These are phyloP conservation scores for Helotiales sp. DNA, from an alignment of 2,329 filamentous ascomycete genomes.

Conservation along the genomic window DNA sequence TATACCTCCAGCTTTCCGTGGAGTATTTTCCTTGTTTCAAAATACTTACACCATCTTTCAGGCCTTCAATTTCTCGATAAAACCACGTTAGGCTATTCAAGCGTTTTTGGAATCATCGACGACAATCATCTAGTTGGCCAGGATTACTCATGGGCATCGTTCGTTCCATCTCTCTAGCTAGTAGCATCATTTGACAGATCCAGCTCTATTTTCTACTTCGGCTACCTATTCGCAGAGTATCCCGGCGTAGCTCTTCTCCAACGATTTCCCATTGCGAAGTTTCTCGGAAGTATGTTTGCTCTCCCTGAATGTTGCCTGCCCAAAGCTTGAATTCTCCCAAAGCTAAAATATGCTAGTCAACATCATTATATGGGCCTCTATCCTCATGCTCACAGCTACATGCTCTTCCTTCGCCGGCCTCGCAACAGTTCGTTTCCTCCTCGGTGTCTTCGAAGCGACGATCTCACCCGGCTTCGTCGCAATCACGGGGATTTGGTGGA, in stretches of 20 bases:
- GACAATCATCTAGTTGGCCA: constrained; percentile 37
- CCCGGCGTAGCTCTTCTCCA: constrained; percentile 36
- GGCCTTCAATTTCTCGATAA: constrained; percentile 40
- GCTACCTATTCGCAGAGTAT: constrained; percentile 38
- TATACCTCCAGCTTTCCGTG: too few species aligned
- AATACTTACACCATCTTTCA: constrained; percentile 41
- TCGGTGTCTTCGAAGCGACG: constrained; percentile 51
- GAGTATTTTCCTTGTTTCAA: neutral
- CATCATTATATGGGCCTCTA: constrained; percentile 34
- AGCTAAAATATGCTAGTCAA: constrained; percentile 37
- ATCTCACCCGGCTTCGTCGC: constrained; percentile 54
- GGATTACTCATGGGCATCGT: constrained; percentile 44
- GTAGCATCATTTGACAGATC: neutral
- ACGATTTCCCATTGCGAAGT: constrained; percentile 51
- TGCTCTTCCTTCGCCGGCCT: constrained; percentile 50
- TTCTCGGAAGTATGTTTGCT: constrained; percentile 40
- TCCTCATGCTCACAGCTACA: constrained; percentile 47
- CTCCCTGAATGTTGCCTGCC: neutral
- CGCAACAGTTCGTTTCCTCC: constrained; percentile 47
- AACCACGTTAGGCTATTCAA: constrained; percentile 53
- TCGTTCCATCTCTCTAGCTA: neutral
- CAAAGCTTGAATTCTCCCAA: neutral
- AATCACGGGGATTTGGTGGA: constrained; percentile 40
- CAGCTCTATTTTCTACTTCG: constrained; percentile 39
- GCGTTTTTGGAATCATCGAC: constrained; percentile 54